Conservation (phyloP, 805 yeast species). For the Grigorovia jiainica region DNA sequence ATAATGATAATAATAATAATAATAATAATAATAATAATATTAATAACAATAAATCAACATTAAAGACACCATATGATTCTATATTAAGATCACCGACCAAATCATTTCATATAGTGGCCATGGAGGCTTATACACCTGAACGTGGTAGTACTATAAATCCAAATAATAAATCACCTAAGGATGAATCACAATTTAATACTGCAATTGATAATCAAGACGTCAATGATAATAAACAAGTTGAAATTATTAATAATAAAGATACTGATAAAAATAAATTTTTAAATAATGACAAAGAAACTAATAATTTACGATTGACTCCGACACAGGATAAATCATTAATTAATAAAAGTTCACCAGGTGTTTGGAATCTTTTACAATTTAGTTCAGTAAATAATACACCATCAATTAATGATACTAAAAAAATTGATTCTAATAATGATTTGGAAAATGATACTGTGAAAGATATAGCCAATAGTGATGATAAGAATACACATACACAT, state of each 20-base stretch:
- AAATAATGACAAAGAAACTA: not conserved
- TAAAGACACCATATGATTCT: conserved; percentile 15
- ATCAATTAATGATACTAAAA: conserved; percentile 4
- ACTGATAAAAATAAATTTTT: not conserved
- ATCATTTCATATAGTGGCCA: conserved; percentile 38
- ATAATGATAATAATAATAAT: no score
- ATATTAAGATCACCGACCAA: conserved; percentile 32
- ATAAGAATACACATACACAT: not conserved
- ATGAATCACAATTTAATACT: conserved; percentile 11
- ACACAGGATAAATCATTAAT: conserved; percentile 11
- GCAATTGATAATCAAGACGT: not conserved
- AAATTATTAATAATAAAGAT: not conserved
- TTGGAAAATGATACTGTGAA: no score
- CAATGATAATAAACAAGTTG: not conserved
- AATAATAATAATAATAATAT: not conserved
- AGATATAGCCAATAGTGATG: not conserved
- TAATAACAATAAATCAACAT: conserved; percentile 1
- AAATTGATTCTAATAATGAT: not conserved
- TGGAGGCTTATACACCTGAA: conserved; percentile 60
- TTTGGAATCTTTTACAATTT: conserved; percentile 87
- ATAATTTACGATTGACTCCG: conserved; percentile 7
- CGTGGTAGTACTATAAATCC: conserved; percentile 33
- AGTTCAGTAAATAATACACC: conserved; percentile 35
- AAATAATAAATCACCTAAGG: conserved; percentile 16
- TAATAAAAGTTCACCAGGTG: conserved; percentile 62